Evolutionary conservation across 2,329 filamentous ascomycete genomes (phyloP), one percentile per base, ranked within the genome.

Genomic region (Colletotrichum lupini): DNA sequence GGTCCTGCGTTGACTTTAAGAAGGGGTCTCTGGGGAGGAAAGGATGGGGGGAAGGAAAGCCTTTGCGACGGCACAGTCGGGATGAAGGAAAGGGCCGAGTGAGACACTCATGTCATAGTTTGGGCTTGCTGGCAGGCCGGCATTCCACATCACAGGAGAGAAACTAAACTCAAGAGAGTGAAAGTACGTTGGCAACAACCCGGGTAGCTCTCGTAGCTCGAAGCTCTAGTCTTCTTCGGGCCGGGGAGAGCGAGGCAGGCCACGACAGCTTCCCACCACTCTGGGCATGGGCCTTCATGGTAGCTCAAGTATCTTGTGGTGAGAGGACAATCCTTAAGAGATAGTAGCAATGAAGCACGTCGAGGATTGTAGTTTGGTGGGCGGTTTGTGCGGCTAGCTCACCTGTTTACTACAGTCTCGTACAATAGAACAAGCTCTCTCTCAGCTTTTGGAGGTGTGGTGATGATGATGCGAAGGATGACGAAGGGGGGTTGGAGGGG

Each of bases 81-180:
- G 14, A 46, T 65, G 52, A 7, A 30, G 62, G 52, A 67, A 67
- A 6, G 46, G 60, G 8, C 52, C 49, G 55, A 66, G 49, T 73
- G 70, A 73, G 67, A 73, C 71, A 73, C 67, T 62, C 71, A 73
- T 71, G 71, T 71, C 71, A 73, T 73, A 71, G 70, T 73, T 19
- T n/a, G 42, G 30, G 37, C 58, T 53, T 62, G 65, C 22, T 68
- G 65, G 59, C 26, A 64, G 53, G 37, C 7, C 11, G 26, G 32
- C 59, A 61, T 55, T 67, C 56, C 63, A 61, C 68, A 49, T 55
- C 68, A 61, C 35, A 30, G 22, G 64, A 35, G 46, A 63, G 32
- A 49, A 46, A 42, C 62, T 49, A 72, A 16, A 72, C 62, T 35
- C 32, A 42, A 49, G 42, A 49, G 19, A 49, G 42, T 19, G 16